A percentile compares a stretch with the other conserved stretches of the same genome.
These are phyloP conservation scores for Boletus speciosus DNA, from an alignment of 768 basidiomycete species.

Conservation along the genomic window DNA sequence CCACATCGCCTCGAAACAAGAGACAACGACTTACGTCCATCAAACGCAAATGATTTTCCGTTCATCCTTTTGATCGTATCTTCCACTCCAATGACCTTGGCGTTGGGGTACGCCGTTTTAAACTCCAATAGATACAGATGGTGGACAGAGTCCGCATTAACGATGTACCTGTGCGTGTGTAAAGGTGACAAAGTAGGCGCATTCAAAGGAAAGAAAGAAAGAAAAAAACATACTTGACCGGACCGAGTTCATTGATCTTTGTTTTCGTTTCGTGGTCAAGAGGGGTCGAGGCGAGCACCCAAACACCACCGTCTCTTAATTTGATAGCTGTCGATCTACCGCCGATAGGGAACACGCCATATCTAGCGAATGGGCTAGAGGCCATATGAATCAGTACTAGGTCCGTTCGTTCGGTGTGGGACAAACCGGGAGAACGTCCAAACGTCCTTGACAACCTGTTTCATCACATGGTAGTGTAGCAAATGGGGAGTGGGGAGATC, in stretches of 20 bases:
- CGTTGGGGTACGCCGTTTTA: conserved; percentile 66
- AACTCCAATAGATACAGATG: conserved; percentile 60
- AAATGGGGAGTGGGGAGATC: not conserved
- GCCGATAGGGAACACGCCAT: conserved; percentile 68
- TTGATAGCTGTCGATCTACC: conserved; percentile 81
- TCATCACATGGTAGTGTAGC: not conserved
- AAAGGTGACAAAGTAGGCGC: not conserved
- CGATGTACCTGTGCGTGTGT: conserved; percentile 45
- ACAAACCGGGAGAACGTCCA: conserved; percentile 65
- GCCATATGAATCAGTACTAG: conserved; percentile 4
- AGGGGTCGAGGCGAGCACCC: conserved; percentile 81
- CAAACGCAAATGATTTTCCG: conserved; percentile 52
- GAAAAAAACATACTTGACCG: conserved; percentile 50
- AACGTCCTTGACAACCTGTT: conserved; percentile 48
- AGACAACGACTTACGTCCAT: conserved; percentile 51
- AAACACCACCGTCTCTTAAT: conserved; percentile 65
- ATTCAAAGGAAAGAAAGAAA: not conserved
- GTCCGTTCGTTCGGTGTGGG: not conserved
- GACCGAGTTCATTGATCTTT: conserved; percentile 60
- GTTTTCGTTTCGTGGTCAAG: conserved; percentile 60
- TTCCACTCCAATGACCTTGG: conserved; percentile 67
- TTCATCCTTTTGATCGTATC: conserved; percentile 49
- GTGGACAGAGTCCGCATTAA: conserved; percentile 57
- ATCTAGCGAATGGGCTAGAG: conserved; percentile 62
- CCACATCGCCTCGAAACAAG: not conserved